Base-by-base conservation (phyloP, 2,329 filamentous ascomycete genomes). In the Eutypella sp. region DNA sequence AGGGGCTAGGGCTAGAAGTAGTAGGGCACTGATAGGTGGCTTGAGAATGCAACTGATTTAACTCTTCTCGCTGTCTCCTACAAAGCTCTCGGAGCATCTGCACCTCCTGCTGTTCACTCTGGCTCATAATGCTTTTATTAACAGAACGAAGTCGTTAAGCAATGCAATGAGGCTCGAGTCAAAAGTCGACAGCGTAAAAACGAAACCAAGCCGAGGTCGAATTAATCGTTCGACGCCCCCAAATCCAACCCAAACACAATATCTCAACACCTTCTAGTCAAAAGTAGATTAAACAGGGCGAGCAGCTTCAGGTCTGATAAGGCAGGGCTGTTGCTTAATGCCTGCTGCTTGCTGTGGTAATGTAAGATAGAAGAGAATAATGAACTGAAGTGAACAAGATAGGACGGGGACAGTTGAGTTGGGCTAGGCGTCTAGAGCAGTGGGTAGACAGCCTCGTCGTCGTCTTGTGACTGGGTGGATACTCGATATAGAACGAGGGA, bases 61-160 rank as follows among this genome's bases (percentile, higher is more conserved):
- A 45, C 38, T 54, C 46, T 41, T 50, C 57, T 45, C 52, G 55
- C 39, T 56, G 50, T 52, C 41, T 53, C 47, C 47, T 45, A 47
- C 58, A 40, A 48, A 57, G 49, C 41, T 55, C 56, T 38, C 45
- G 51, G 46, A 64, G 53, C 44, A 62, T 60, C 49, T 57, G 55
- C 46, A 51, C 53, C 46, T 62, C 53, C 31, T 53, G 54, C 37
- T 56, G 51, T 23, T 49, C 47, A 48, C 43, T 46, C 41, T 51
- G 52, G 49, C 49, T 57, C 58, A 62, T 62, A 52, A 49, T 47
- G 55, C 20, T 45, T 51, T 44, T 43, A 44, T 20, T 20, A 9
- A 39, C 18, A 39, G 13, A 39, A 39, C 45, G 44, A 47, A 46
- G 43, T 52, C 42, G 45, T 47, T 44, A 41, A 25, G 36, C 38